Evolutionary conservation across 768 basidiomycete species (phyloP), one percentile per base, ranked within the genome.

Genomic region (Tylopilus felleus): DNA sequence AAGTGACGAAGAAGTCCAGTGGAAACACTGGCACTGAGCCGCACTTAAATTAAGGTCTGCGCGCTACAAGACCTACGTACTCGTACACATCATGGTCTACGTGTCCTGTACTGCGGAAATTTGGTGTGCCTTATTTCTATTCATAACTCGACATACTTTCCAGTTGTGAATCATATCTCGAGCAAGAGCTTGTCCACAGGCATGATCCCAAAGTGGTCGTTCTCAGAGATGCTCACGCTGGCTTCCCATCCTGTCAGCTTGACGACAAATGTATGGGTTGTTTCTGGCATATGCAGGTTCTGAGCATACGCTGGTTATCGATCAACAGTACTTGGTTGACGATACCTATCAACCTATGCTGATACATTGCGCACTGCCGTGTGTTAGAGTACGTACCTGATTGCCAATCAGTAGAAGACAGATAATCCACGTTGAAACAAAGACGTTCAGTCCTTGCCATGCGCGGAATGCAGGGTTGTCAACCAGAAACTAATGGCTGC

Each of bases 51-150:
- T n/a, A n/a, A 46, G 39, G 21, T 21, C 33, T 48, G 36, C n/a
- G 16, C 23, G 35, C 16, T 16, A 36, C 33, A 16, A 33, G 33
- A 14, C 21, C 47, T 55, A 65, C 60, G 53, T 60, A 49, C 44
- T 46, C 8, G 33, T 29, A 49, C 58, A 51, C 45, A 17, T 31
- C 52, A 17, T 21, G n/a, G 31, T 25, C 48, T 58, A 67, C 66
- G 67, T 61, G 60, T 53, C 36, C 25, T 53, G 17, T 41, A 22
- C 52, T 53, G 56, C 51, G 56, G 49, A 40, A 42, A 28, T 36
- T 38, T 14, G n/a, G 28, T 52, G 28, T 31, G 35, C 21, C 23
- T 36, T 17, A 16, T 17, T 17, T 17, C 35, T 36, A 36, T 36
- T 36, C 14, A 36, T 17, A 36, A 17, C 16, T 6, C 17, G 16